Base-by-base conservation (phyloP, 1,139 yeast species). In the Blastobotrys arbuscula region DNA sequence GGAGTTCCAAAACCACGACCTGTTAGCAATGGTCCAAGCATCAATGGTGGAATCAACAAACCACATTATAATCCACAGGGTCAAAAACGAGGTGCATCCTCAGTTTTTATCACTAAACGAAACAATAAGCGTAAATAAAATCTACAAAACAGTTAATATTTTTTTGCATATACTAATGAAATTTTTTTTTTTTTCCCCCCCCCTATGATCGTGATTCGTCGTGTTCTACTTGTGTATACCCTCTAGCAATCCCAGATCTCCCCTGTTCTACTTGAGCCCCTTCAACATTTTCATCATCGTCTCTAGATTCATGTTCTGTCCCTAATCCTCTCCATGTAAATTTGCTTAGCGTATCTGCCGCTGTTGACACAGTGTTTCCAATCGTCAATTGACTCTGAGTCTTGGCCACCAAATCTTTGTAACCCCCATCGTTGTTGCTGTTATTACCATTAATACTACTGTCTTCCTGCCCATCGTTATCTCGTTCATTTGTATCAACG, bases 321-420 rank as follows among this genome's bases (percentile, higher is more conserved):
- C 98, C 98, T 34, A 92, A 71, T 0, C 98, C 98, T 0, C 82
- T 79, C 98, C 98, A 92, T 6, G 65, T 53, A 20, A 74, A 71
- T 61, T 95, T 76, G 37, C 72, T 72, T 43, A 92, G 71, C 54
- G 77, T 77, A 13, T 76, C 74, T 0, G 97, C 97, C 0, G 97
- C 88, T 0, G 97, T 90, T 0, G 97, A 89, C 0, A 87, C 84
- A 0, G 97, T 88, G 39, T 81, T 81, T 53, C 80, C 79, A 49
- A 90, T 79, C 0, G 82, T 74, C 6, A 89, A 73, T 33, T 83
- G 73, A 20, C 77, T 74, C 0, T 85, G 75, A 52, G 82, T 77
- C 51, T 77, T 75, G 56, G 80, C 73, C 1, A 82, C 82, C 52
- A 87, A 65, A 34, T 75, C 75, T 12, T 39, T 18, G 18, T 20